Evolutionary conservation across 2,329 filamentous ascomycete species (phyloP).

Genomic region (Thielaviopsis populi): DNA sequence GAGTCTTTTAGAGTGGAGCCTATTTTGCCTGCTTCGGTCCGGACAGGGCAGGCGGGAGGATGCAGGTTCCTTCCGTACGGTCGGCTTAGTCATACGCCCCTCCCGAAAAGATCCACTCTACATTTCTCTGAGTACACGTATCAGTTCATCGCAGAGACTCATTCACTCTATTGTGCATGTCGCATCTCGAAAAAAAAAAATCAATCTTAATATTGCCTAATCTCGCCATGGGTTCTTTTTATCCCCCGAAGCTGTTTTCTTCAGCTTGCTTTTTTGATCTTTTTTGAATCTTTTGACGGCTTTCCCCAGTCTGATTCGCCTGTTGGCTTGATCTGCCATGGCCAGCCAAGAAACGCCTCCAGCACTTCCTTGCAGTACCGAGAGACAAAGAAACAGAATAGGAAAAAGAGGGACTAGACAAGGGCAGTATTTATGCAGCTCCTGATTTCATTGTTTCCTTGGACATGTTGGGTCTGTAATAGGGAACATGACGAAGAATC

Average conservation of each 20-base stretch:
- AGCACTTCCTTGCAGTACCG: background rate
- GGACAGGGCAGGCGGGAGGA: background rate
- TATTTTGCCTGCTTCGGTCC: background rate
- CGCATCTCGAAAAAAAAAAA: background rate
- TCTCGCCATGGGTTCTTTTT: background rate
- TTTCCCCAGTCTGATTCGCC: background rate
- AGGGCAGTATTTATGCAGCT: background rate
- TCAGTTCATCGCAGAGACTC: background rate
- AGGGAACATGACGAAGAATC: background rate
- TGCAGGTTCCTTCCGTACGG: background rate
- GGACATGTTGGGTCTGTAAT: background rate
- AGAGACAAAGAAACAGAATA: background rate
- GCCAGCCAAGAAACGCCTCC: background rate
- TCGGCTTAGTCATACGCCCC: background rate
- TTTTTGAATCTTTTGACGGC: background rate
- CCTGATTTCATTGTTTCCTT: background rate
- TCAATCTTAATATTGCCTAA: background rate
- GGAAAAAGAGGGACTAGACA: background rate
- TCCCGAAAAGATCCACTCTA: background rate
- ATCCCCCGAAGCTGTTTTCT: background rate
- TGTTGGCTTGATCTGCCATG: background rate
- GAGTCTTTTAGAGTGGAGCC: background rate
- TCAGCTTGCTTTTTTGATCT: background rate
- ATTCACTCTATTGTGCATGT: background rate
- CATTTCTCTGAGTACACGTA: background rate